Base-by-base conservation (phyloP, 169 alveolate species). In the Eimeria necatrix region DNA sequence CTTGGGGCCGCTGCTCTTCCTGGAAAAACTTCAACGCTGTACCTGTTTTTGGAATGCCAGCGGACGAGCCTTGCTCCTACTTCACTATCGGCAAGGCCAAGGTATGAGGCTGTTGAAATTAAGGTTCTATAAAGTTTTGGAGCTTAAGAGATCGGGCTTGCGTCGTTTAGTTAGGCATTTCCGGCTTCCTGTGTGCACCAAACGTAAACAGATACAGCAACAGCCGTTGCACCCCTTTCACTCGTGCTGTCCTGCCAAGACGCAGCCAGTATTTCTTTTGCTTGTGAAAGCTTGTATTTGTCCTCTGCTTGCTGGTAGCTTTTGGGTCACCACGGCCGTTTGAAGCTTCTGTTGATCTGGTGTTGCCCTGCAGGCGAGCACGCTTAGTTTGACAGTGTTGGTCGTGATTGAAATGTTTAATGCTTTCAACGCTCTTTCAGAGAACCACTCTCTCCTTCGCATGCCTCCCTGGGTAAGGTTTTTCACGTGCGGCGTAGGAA, bases 401-500 rank as follows among this genome's bases (percentile, higher is more conserved):
- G 99, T 99, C 41, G 97, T 99, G 46, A 98, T 99, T 71, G 99
- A 99, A 96, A 99, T 99, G 99, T 97, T 99, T 83, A 99, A 99
- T 95, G 99, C 99, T 14, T 97, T 99, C 94, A 99, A 99, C 95
- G 99, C 99, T 24, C 97, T 99, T 41, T 98, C 99, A 20, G 99
- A 99, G 96, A 99, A 99, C 95, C 98, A 98, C 64, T 99, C 99
- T 16, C 96, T 99, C 49, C 94, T 99, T 20, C 97, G 96, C 73
- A 97, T 98, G 96, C 99, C 99, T 26, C 99, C 99, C n/a, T 99
- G 99, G 99, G 95, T 95, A 49, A 53, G 96, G 4, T 18, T 12
- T 74, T 9, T 22, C n/a, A 26, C 41, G 41, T 32, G 41, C 68
- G 68, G 68, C 68, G 68, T 3, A 18, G 0, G 22, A 18, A 56